Evolutionary conservation across 2,329 filamentous ascomycete genomes (phyloP).

Genomic region (Xylariaceae sp.): DNA sequence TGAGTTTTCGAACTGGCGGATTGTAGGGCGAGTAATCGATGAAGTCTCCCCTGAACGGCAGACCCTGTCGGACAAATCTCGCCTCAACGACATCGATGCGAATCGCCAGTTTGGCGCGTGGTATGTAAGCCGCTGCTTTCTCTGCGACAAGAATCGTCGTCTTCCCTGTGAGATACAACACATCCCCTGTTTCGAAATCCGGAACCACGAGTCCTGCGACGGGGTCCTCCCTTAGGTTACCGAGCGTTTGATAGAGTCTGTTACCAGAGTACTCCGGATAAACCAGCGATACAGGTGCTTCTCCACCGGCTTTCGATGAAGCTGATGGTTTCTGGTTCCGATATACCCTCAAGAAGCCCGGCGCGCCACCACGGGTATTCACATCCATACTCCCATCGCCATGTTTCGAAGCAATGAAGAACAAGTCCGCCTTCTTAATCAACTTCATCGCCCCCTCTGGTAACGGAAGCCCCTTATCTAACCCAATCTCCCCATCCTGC

Average conservation of each 20-base stretch:
- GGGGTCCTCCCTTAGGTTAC: conserved; percentile 68
- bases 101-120: conserved; percentile 69
- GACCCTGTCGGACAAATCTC: conserved; percentile 58
- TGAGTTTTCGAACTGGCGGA: conserved; percentile 63
- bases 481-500: too few relatives aligned
- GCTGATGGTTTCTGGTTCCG: conserved; percentile 45
- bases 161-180: conserved; percentile 69
- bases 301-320: conserved; percentile 11
- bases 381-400: conserved; percentile 70
- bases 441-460: conserved; percentile 53
- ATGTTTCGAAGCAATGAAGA: conserved; percentile 71
- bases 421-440: conserved; percentile 63
- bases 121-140: conserved; percentile 59
- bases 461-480: conserved; percentile 35
- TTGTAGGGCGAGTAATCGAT: conserved; percentile 73
- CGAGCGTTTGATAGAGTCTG: conserved; percentile 76
- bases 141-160: conserved; percentile 63
- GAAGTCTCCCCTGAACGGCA: conserved; percentile 62
- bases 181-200: conserved; percentile 67
- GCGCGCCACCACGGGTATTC: conserved; percentile 72
- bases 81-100: conserved; percentile 60
- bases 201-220: conserved; percentile 67
- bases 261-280: conserved; percentile 89
- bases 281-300: conserved; percentile 45
- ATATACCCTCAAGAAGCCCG: conserved; percentile 68